Evolutionary conservation across 2,329 filamentous ascomycete species (phyloP).

Genomic region (Aspergillus pseudonomiae): DNA sequence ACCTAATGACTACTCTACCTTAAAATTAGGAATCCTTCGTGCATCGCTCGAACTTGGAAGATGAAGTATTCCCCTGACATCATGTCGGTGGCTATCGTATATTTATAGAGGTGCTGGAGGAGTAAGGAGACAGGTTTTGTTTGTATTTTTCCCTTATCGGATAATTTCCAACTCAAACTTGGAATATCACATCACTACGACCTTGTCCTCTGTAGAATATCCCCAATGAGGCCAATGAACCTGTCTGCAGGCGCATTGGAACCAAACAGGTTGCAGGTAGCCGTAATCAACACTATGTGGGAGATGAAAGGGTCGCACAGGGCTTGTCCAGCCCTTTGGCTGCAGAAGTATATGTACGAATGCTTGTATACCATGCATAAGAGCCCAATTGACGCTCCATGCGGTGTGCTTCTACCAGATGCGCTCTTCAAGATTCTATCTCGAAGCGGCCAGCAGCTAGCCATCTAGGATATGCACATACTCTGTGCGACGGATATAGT

Average conservation of each 20-base stretch:
- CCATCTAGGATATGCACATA: no score
- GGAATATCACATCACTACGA: neutral
- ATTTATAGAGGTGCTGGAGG: neutral
- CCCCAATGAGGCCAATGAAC: no score
- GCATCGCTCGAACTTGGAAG: neutral
- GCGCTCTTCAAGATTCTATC: neutral
- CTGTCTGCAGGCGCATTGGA: no score
- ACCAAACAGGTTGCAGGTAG: neutral
- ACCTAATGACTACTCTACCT: neutral
- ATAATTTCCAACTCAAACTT: neutral
- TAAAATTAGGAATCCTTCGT: neutral
- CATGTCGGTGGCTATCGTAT: neutral
- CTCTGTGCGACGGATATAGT: neutral
- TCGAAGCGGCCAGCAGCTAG: neutral
- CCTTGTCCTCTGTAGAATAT: neutral
- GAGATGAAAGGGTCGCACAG: neutral
- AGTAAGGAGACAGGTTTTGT: neutral
- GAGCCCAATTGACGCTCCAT: neutral
- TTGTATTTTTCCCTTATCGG: neutral
- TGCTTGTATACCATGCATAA: neutral
- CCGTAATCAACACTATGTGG: neutral
- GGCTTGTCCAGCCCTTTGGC: neutral
- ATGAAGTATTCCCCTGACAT: neutral
- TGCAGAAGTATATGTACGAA: neutral
- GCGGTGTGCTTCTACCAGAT: neutral